Base-by-base conservation (phyloP, 148 eudicot genomes). In the Silene conica region DNA sequence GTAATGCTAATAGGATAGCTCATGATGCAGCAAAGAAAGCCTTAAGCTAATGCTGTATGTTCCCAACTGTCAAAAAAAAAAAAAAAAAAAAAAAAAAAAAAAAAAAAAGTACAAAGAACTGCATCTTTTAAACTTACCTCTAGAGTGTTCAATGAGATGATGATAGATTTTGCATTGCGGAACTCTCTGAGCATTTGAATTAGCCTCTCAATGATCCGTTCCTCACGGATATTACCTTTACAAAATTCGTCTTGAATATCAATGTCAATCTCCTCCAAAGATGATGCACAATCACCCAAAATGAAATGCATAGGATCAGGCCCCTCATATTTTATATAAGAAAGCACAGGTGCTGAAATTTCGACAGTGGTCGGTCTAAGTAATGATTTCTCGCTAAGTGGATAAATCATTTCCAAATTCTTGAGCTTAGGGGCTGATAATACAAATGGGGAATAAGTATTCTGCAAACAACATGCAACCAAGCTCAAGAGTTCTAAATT, bases 331-430 rank as follows among this genome's bases (percentile, higher is more conserved):
- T 67, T 67, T 26, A 67, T 8, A 8, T 67, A 41, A n/a, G 54
- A n/a, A 43, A 63, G 68, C 68, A 63, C 31, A 18, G 68, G 68
- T 26, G 45, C 68, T 43, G 20, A 63, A 63, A 63, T 16, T 31
- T 5, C 10, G 14, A 63, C 18, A 22, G 8, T 22, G 3, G 9
- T 12, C 19, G 12, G 21, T 21, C 63, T 20, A 60, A 1, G 3
- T 20, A 2, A 8, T 28, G 6, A 60, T 25, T 48, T 48, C 14
- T 48, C 52, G 3, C 52, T 48, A 9, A 48, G 14, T 48, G 12
- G 52, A 48, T 10, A 63, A 63, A 26, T 8, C 21, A 34, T 65
- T 43, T 65, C 69, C 48, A 65, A 65, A 1, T 20, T 65, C 69
- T 65, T 65, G 4, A 68, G 71, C 71, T 16, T 68, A 45, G 56